Base-by-base conservation (phyloP, 106 monocot species). In the Allium fistulosum region DNA sequence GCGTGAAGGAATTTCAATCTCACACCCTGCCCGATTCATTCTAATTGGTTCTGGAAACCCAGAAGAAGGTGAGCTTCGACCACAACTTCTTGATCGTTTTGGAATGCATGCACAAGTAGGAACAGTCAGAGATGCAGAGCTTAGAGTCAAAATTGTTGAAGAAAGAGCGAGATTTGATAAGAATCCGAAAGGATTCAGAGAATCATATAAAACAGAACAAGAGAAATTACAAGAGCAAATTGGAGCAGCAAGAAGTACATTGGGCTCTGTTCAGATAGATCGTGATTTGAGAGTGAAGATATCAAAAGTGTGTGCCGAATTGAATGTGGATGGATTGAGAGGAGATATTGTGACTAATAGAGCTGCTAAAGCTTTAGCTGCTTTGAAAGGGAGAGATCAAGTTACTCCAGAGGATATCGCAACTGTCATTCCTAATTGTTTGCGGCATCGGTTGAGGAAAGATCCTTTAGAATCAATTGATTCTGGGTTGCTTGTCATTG, bases 61-160 rank as follows among this genome's bases (percentile, higher is more conserved):
- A 0, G 97, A 99, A 68, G 97, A 99, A 77, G 97, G 97, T 5
- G 97, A 99, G 68, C 86, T 99, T 10, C 69, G 97, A 65, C 97
- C 97, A 10, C 97, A 99, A 84, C 84, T 99, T 59, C 97, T 99
- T 10, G 97, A 99, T 52, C 72, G 97, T 63, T 99, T 97, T 46
- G 97, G 97, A 5, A 99, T 99, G 97, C 97, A 99, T 57, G 97
- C 97, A 2, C 97, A 99, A 66, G 97, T 99, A 9, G 97, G 89
- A 9, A 99, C 97, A 9, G 97, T 99, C 26, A 82, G 88, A 65
- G 97, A 99, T 66, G 97, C 97, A 0, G 97, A 99, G 71, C 74
- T 99, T 15, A 84, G 97, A 71, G 97, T 99, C 10, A 99, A 90
- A 80, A 99, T 99, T 52, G 97, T 99, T 14, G 97, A 99, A 65